Evolutionary conservation across 75 land plant genomes (phyloP).

Genomic region (Ceratopteris richardii): DNA sequence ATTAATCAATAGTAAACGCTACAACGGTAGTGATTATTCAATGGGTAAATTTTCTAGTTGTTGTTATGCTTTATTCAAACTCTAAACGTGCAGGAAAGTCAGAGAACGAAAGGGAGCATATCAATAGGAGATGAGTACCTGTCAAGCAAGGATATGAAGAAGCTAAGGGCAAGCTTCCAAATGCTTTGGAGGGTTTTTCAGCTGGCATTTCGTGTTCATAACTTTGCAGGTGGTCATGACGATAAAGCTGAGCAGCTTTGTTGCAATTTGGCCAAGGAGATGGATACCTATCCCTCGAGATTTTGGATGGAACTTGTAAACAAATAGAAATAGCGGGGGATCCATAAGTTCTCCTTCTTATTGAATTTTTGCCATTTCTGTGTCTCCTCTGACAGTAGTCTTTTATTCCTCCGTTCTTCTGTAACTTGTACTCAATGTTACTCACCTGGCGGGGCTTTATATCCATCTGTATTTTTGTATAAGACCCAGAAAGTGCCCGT

Average conservation of each 20-base stretch:
- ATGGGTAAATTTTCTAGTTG: no score
- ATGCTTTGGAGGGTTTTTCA: conserved; percentile 53
- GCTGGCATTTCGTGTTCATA: conserved; percentile 43
- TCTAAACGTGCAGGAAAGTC: conserved; percentile 23
- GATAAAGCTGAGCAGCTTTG: conserved; percentile 40
- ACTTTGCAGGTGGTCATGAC: conserved; percentile 55
- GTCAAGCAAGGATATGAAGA: conserved; percentile 8
- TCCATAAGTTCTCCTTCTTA: neutral
- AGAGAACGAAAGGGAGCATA: conserved; percentile 15
- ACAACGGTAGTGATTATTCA: no score
- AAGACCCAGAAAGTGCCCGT: no score
- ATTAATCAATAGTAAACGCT: no score
- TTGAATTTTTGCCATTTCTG: no score
- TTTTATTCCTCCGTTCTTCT: no score
- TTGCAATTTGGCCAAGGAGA: conserved; percentile 37
- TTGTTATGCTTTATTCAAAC: no score
- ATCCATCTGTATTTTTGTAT: no score
- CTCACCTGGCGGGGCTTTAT: no score
- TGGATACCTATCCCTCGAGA: conserved; percentile 25
- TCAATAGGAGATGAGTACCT: conserved; percentile 1
- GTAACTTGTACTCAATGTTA: no score
- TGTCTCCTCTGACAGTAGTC: no score
- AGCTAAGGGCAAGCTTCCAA: conserved; percentile 16
- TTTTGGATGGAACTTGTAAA: conserved; percentile 7
- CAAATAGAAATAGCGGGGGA: neutral